Conservation (phyloP, 2,329 filamentous ascomycete genomes). For the Mariannaea elegans region DNA sequence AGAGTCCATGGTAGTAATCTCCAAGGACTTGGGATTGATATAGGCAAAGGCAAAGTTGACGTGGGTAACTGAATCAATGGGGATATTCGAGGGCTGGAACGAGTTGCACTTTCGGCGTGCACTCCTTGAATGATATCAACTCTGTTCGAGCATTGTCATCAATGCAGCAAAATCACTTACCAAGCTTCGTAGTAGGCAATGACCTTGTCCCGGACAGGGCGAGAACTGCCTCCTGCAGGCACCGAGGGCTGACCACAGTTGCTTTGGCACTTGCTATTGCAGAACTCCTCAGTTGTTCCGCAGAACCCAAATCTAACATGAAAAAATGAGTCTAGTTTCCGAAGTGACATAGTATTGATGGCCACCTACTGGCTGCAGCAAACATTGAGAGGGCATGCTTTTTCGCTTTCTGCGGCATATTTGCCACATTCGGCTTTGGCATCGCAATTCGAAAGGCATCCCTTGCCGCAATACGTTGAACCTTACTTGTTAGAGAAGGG, state of each 20-base stretch:
- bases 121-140: not conserved
- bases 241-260: not conserved
- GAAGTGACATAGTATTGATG: no score
- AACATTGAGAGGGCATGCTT: constrained; percentile 15
- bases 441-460: not conserved
- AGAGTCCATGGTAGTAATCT: constrained; percentile 39
- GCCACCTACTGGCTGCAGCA: constrained; percentile 21
- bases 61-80: constrained; percentile 28
- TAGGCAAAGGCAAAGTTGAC: constrained; percentile 37
- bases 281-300: not conserved
- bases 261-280: not conserved
- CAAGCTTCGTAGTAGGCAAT: not conserved
- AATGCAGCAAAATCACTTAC: not conserved
- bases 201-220: not conserved
- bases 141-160: not conserved
- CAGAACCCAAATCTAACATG: constrained; percentile 7
- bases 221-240: not conserved
- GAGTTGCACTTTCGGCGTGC: not conserved
- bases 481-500: no score
- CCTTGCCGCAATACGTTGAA: not conserved
- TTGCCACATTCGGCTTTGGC: not conserved
- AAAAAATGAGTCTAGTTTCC: no score
- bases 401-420: not conserved
- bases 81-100: not conserved
- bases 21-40: constrained; percentile 32